Evolutionary conservation across 192 early-diverging fungal species (phyloP), one percentile per base, ranked within the genome.

Genomic region (Entophlyctis luteolus): DNA sequence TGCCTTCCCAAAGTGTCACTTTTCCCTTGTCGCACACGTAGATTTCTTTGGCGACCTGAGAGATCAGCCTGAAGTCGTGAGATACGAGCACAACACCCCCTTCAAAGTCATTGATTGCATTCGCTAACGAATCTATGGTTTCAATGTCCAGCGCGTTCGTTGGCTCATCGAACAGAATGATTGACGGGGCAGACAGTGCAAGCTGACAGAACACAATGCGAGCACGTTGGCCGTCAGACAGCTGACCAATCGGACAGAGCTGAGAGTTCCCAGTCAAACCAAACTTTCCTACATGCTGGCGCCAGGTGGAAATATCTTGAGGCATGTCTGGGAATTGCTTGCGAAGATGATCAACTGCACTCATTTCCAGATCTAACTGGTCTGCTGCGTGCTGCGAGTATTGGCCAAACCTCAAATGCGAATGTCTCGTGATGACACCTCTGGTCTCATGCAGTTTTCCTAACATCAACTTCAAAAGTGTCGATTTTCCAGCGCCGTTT

Each of bases 301-400:
- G 91, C 96, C 96, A 99, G 82, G 86, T 88, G 46, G 88, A 84
- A 27, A 88, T 80, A 65, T 98, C 91, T 70, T 91, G 88, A 1
- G 88, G 86, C 62, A 89, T 50, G 12, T 95, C 77, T 18, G 89
- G 83, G 86, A 97, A 97, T 58, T 83, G 82, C 59, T 74, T 80
- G 67, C 90, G 89, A 77, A 99, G 85, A 75, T 96, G 93, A 75
- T 95, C 92, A 62, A 99, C 90, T 31, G 95, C 92, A 53, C 84
- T 88, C 31, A 86, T 76, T 16, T 91, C 84, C 75, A 88, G 84
- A 72, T 94, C 91, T 32, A 99, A 87, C 77, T 98, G 95, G 76
- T 99, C 96, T 49, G 90, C 90, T 65, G 93, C 91, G 86, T 99
- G 96, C 84, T 99, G 96, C 74, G 84, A 89, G 89, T 99, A 99